Evolutionary conservation across 2,329 filamentous ascomycete species (phyloP).

Genomic region (Nothomitra cinnamomea): DNA sequence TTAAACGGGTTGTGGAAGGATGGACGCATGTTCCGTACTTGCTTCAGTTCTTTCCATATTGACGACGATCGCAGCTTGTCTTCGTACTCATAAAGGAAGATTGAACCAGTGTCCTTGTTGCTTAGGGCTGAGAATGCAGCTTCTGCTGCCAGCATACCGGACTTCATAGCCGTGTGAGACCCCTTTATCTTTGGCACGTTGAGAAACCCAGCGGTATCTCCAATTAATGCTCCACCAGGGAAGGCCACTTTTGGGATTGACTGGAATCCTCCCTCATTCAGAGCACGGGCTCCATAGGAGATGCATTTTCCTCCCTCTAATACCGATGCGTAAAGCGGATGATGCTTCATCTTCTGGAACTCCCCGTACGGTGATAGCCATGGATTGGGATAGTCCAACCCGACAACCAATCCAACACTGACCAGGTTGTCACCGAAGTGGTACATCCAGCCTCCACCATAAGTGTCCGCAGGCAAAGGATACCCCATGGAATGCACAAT

Average conservation of each 20-base stretch:
- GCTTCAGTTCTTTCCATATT: constrained; percentile 88
- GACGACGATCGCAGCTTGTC: constrained; percentile 66
- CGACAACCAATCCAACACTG: constrained; percentile 76
- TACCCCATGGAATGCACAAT: constrained; percentile 87
- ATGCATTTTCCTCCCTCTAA: constrained; percentile 97
- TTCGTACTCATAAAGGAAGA: constrained; percentile 93
- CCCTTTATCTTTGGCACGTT: constrained; percentile 99
- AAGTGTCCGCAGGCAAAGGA: constrained; percentile 72
- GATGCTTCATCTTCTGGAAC: constrained; percentile 97
- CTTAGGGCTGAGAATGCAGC: constrained; percentile 65
- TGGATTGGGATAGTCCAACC: constrained; percentile 89
- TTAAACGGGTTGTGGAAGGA: constrained; percentile 82
- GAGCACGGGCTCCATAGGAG: constrained; percentile 79
- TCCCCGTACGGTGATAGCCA: constrained; percentile 92
- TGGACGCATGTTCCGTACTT: constrained; percentile 94
- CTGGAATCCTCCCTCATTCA: constrained; percentile 92
- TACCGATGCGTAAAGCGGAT: constrained; percentile 72
- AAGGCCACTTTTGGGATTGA: constrained; percentile 96
- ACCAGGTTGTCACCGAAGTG: constrained; percentile 98
- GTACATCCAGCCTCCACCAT: constrained; percentile 98
- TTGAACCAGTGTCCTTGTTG: constrained; percentile 42
- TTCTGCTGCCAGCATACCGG: constrained; percentile 89
- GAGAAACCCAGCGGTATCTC: constrained; percentile 89
- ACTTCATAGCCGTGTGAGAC: constrained; percentile 94
- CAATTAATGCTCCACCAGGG: constrained; percentile 86